Evolutionary conservation across 2,329 filamentous ascomycete species (phyloP).

Genomic region (Sphaceloma murrayae): DNA sequence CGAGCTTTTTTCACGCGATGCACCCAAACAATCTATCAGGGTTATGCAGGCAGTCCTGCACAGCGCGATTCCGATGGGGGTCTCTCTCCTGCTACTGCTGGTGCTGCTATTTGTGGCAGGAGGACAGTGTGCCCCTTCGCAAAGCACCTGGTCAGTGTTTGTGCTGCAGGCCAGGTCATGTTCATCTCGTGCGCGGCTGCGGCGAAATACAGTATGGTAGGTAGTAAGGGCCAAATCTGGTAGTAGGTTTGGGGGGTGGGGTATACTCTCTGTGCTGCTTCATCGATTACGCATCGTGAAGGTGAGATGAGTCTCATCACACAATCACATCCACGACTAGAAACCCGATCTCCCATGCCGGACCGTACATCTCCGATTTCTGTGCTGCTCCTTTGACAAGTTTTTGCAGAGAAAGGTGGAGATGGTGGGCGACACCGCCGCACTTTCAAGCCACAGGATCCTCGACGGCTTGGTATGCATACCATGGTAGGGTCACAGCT

Average conservation of each 20-base stretch:
- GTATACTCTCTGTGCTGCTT: too few species aligned
- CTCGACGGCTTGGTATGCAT: neutral
- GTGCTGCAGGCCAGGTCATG: too few species aligned
- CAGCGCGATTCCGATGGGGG: too few species aligned
- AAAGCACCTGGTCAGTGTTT: neutral
- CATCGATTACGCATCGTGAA: too few species aligned
- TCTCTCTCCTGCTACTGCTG: too few species aligned
- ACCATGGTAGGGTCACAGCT: too few species aligned
- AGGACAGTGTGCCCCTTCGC: neutral
- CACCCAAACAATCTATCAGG: neutral
- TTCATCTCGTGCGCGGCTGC: too few species aligned
- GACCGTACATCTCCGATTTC: conserved; percentile 8
- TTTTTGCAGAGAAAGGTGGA: conserved; percentile 1
- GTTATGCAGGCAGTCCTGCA: too few species aligned
- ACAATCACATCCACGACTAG: neutral
- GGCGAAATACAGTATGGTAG: too few species aligned
- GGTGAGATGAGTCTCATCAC: neutral
- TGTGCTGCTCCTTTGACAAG: conserved; percentile 2
- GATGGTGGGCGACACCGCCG: neutral
- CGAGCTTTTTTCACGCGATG: conserved; percentile 1
- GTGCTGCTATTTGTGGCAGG: conserved; percentile 4
- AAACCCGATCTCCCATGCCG: neutral
- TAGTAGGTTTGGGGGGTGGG: too few species aligned
- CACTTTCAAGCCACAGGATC: conserved; percentile 9
- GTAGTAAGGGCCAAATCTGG: too few species aligned